Base-by-base conservation (phyloP, 352 stramenopile species). In the Pythium aphanidermatum region DNA sequence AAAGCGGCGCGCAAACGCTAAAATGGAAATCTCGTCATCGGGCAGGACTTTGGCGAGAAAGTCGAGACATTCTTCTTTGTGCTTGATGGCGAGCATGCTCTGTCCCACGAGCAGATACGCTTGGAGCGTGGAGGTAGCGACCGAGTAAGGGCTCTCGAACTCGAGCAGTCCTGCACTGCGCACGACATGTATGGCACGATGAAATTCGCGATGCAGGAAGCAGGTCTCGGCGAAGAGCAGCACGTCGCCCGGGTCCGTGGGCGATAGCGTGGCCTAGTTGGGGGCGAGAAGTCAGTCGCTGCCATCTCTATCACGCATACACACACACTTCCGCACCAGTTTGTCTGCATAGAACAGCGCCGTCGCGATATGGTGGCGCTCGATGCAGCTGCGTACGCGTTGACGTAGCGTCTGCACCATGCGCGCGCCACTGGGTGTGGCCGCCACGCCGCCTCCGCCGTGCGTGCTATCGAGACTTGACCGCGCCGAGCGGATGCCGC, bases 311-410 rank as follows among this genome's bases (percentile, higher is more conserved):
- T n/a, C n/a, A 5, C 12, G 10, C 8, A 48, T 14, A 45, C n/a
- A 17, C 5, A 7, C n/a, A 21, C 14, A 65, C 52, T n/a, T n/a
- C n/a, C n/a, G 33, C 43, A 72, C 69, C 23, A 92, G 50, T 63
- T 92, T 92, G 43, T 92, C 80, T 3, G 78, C 71, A 49, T 89
- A 90, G 34, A 91, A 92, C 8, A 88, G 63, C 46, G 80, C 78
- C 4, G 74, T 65, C 0, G 41, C 39, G 17, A 67, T 51, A 32
- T 87, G 75, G 17, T 87, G 74, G 35, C 73, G 62, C 17, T 68
- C 58, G 8, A 64, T 51, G 52, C 69, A 88, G 34, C 57, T 65
- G 14, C 45, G 60, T 9, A 85, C 72, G 12, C 82, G 56, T 16
- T 46, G 40, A 31, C 70, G 60, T 21, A 86, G 61, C 43, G 63